Evolutionary conservation across 352 stramenopile species (phyloP).

Genomic region (Blastocystis sp.): DNA sequence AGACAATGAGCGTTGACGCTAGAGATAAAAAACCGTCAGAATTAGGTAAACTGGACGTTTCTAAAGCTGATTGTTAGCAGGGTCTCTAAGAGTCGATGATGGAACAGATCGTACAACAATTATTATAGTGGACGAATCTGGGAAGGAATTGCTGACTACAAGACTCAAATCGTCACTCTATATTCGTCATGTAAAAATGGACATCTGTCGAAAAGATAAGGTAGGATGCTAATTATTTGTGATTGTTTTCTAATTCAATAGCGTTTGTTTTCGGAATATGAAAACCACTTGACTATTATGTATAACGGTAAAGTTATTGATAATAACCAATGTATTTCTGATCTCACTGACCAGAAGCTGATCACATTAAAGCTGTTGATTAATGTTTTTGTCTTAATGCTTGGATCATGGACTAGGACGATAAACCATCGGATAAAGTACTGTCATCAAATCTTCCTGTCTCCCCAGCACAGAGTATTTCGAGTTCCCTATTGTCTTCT

Average conservation of each 20-base stretch:
- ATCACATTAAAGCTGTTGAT: not conserved
- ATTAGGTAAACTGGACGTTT: not conserved
- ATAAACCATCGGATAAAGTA: too few relatives aligned
- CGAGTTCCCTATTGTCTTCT: not conserved
- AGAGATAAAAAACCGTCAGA: not conserved
- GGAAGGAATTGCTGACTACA: not conserved
- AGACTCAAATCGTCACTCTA: not conserved
- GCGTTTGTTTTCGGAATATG: not conserved
- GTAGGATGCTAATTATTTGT: not conserved
- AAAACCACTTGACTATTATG: not conserved
- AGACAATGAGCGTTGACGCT: not conserved
- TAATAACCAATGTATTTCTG: not conserved
- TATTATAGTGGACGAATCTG: not conserved
- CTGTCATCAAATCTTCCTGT: not conserved
- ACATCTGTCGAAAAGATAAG: not conserved
- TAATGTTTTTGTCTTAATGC: too few relatives aligned
- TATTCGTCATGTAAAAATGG: not conserved
- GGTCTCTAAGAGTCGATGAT: not conserved
- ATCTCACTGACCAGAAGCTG: not conserved
- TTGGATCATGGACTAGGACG: too few relatives aligned
- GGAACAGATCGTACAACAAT: not conserved
- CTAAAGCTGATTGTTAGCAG: not conserved
- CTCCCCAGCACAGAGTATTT: not conserved
- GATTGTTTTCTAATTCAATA: not conserved
- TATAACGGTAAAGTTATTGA: not conserved